Evolutionary conservation across 148 eudicot species (phyloP), one percentile per base, ranked within the genome.

Genomic region (Cornus suecica): DNA sequence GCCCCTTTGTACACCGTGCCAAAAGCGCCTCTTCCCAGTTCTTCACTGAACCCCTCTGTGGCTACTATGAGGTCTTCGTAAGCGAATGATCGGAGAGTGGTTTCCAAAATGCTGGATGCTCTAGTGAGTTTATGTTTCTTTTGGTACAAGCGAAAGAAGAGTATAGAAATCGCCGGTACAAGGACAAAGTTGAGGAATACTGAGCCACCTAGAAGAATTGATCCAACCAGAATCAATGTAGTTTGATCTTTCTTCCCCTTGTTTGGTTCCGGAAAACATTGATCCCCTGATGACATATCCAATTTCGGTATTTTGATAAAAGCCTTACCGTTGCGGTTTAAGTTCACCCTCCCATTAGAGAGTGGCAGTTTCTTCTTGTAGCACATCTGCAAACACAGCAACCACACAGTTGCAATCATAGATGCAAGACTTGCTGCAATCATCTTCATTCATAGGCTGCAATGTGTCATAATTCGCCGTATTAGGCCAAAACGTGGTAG

Each of bases 281-380:
- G 60, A 14, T 18, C 20, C 27, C 28, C 8, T 24, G 23, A 10
- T 1, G 81, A 56, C 11, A 5, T 64, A 37, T 52, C 66, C 25
- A 29, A 23, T 64, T 68, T 78, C n/a, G 71, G 41, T 2, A 60
- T 51, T 76, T 78, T 78, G 37, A 78, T 37, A 13, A 79, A 30
- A 23, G 76, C 79, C 22, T 70, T 70, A 8, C 65, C 42, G 26
- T 74, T 29, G 18, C 66, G 18, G 37, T 18, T 37, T 8, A n/a
- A 54, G 31, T 79, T 82, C 10, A 73, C 28, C 63, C 82, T 83
- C 37, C 85, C 85, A 42, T 76, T 79, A 9, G 82, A 75, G 18
- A 83, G 58, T n/a, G 85, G 85, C 42, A 83, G 67, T 69, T 73
- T 83, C 78, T 83, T 83, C 52, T 79, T 83, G 77, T 80, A 68